Evolutionary conservation across 2,329 filamentous ascomycete genomes (phyloP).

Genomic region (Stylonectria norvegica): DNA sequence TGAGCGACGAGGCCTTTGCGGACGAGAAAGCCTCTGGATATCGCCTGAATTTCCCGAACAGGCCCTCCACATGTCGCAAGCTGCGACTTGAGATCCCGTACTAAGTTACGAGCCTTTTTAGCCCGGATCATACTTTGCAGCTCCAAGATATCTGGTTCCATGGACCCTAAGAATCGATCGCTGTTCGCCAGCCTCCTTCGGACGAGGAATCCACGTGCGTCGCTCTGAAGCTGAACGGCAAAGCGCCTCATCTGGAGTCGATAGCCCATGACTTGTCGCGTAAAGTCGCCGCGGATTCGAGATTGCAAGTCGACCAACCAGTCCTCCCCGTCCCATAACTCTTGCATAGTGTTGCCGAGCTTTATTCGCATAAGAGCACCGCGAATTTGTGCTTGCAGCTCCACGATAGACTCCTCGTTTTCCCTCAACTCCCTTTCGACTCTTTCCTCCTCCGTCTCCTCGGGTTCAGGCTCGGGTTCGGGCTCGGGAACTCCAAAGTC

Average conservation of each 20-base stretch:
- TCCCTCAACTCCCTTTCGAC: constrained; percentile 78
- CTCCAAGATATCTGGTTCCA: constrained; percentile 68
- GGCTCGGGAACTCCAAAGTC: constrained; percentile 82
- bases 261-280: constrained; percentile 78
- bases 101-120: constrained; percentile 58
- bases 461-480: constrained; percentile 69
- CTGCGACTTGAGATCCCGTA: constrained; percentile 54
- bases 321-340: constrained; percentile 82
- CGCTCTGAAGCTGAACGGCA: constrained; percentile 75
- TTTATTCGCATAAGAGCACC: constrained; percentile 75
- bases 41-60: constrained; percentile 62
- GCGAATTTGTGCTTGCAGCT: constrained; percentile 82
- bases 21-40: constrained; percentile 64
- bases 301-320: constrained; percentile 79
- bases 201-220: constrained; percentile 70
- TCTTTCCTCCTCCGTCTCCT: constrained; percentile 87
- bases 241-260: constrained; percentile 79
- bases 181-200: constrained; percentile 61
- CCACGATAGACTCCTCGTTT: constrained; percentile 66
- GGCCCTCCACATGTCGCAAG: constrained; percentile 61
- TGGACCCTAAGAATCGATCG: constrained; percentile 65
- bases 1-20: constrained; percentile 56
- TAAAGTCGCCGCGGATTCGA: constrained; percentile 81
- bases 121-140: constrained; percentile 80
- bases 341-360: constrained; percentile 80